Base-by-base conservation (phyloP, 1,139 yeast genomes). In the Yamadazyma pseudoaaseri region DNA sequence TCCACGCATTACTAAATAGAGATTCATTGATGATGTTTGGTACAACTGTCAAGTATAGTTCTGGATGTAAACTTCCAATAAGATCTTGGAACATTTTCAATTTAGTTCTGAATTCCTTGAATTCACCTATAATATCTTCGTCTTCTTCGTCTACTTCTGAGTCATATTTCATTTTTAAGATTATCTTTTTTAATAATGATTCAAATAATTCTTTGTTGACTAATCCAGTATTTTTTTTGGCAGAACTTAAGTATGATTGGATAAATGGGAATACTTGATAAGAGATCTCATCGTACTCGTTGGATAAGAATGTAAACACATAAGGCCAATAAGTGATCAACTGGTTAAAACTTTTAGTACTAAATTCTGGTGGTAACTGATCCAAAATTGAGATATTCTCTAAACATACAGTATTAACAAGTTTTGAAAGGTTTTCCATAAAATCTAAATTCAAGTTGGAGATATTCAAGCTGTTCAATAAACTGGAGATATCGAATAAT, bases 261-360 rank as follows among this genome's bases (percentile, higher is more conserved):
- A 92, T 66, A 48, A 87, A 85, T 5, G 94, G 83, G 51, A 90
- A 84, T 3, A 87, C 84, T 53, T 86, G 95, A 32, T 74, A 73
- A 1, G 95, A 79, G 9, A 92, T 84, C 43, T 94, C 97, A 55
- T 92, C 97, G 52, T 83, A 90, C 43, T 85, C 95, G 49, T 86
- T 85, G 26, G 77, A 68, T 49, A 92, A 71, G 43, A 84, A 86
- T 38, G 73, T 74, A 37, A 90, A 70, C 9, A 86, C 68, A 21
- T 80, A 67, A 14, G 97, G 97, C 70, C 90, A 77, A 25, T 86
- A 68, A 37, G 55, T 58, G 41, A 56, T 46, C 23, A 65, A 47
- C 29, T 64, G 68, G 11, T 46, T 47, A 31, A 54, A 51, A 16
- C 58, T 56, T 23, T 54, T 56, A 31, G 67, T 73, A n/a, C 79